A percentile compares a stretch with the other conserved stretches of the same genome.
Conservation (phyloP, 495 filamentous ascomycete genomes). For the Lophiotrema nucula region DNA sequence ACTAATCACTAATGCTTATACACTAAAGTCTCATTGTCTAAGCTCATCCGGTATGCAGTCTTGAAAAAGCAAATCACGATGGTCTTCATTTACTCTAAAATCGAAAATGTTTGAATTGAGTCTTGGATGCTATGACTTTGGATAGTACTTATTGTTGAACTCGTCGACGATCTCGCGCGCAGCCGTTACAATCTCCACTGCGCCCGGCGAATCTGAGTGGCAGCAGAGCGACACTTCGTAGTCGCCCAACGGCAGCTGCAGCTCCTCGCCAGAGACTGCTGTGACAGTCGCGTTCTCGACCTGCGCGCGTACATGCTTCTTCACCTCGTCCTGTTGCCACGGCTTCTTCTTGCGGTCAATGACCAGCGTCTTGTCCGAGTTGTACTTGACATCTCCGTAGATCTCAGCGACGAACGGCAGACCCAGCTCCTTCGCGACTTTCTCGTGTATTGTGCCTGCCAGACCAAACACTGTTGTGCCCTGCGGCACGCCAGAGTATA, state of each 20-base stretch:
- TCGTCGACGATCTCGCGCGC: slow-evolving; percentile 43
- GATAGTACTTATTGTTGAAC: slow-evolving; percentile 34
- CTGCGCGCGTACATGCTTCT: slow-evolving; percentile 50
- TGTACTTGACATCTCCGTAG: slow-evolving; percentile 57
- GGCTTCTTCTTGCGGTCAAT: slow-evolving; percentile 59
- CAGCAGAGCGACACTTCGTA: slow-evolving; percentile 54
- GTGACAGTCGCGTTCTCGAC: slow-evolving; percentile 48
- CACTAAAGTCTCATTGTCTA: no score
- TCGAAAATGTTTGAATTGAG: no score
- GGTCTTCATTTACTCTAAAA: no score
- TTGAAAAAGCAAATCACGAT: no score
- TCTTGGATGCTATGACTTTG: no score
- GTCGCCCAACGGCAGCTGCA: slow-evolving; percentile 49
- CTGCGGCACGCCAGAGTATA: slow-evolving; percentile 52
- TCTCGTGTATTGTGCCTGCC: slow-evolving; percentile 54
- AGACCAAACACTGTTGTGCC: slow-evolving; percentile 57
- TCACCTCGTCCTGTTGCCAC: slow-evolving; percentile 47
- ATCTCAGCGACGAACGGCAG: slow-evolving; percentile 58
- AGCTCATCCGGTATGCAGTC: no score
- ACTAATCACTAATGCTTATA: no score
- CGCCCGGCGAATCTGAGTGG: slow-evolving; percentile 55
- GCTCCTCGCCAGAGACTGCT: slow-evolving; percentile 46
- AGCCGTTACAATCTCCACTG: slow-evolving; percentile 52
- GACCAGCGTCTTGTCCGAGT: slow-evolving; percentile 48
- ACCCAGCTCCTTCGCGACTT: slow-evolving; percentile 52